Percentiles rank a stretch among this genome's conserved stretches.
Conservation (phyloP, 1,284 basidiomycete genomes). For the Melampsora medusae region DNA sequence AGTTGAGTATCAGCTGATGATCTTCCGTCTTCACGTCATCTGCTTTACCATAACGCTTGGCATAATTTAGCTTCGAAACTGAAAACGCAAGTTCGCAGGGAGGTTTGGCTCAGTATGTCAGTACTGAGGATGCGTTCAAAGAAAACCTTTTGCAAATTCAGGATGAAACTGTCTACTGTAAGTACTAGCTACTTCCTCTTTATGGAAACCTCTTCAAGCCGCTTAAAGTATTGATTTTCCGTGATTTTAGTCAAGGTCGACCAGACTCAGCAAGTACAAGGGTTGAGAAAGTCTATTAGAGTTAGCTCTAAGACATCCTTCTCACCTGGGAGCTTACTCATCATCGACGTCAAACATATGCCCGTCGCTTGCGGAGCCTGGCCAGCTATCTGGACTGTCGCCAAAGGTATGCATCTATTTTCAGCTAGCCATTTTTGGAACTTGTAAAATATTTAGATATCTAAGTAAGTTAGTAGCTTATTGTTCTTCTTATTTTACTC, state of each 20-base stretch:
- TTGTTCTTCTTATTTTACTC: background rate
- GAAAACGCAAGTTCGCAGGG: background rate
- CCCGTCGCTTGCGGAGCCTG: constrained; percentile 75
- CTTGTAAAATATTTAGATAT: too few species aligned
- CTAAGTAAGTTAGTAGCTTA: too few species aligned
- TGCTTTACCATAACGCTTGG: background rate
- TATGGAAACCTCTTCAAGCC: background rate
- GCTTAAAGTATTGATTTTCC: background rate
- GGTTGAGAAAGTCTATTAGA: constrained; percentile 3
- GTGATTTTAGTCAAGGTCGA: constrained; percentile 9
- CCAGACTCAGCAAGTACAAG: background rate
- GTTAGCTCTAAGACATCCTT: constrained; percentile 4
- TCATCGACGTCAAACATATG: constrained; percentile 58
- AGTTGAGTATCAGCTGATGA: too few species aligned
- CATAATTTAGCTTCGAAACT: background rate
- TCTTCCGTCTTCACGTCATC: background rate
- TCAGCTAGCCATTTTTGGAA: too few species aligned
- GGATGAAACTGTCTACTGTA: constrained; percentile 3
- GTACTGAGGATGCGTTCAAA: constrained; percentile 1
- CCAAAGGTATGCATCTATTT: background rate
- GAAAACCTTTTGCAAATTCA: constrained; percentile 7
- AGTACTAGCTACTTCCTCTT: background rate
- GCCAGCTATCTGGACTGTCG: constrained; percentile 68
- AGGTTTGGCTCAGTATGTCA: constrained; percentile 16
- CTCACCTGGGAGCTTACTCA: background rate